phyloP scores from a whole-genome alignment of 257 asterid genomes.

The Nicotiana attenuata region DNA sequence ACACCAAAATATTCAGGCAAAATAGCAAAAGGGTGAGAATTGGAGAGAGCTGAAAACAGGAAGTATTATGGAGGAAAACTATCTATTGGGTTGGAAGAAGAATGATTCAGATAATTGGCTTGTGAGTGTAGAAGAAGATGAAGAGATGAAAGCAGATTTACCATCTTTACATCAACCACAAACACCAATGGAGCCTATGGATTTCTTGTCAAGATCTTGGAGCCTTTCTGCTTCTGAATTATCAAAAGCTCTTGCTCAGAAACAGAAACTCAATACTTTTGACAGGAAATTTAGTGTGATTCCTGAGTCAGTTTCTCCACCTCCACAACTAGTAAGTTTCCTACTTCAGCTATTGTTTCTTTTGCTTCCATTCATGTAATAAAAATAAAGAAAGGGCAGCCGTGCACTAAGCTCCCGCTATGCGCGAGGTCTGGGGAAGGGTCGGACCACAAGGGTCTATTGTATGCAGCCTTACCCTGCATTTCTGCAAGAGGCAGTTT shows the following conservation, averaged over 20 bases:
- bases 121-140: slow-evolving; percentile 30
- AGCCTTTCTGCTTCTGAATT: slow-evolving; percentile 69
- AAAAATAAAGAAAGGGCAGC: too few relatives aligned
- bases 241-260: slow-evolving; percentile 54
- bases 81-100: slow-evolving; percentile 31
- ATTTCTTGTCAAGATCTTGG: slow-evolving; percentile 86
- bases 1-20: neutral
- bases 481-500: too few relatives aligned
- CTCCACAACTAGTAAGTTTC: slow-evolving; percentile 37
- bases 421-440: too few relatives aligned
- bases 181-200: slow-evolving; percentile 82
- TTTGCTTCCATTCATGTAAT: neutral
- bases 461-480: too few relatives aligned
- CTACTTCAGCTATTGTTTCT: neutral
- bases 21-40: neutral
- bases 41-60: neutral
- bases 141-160: slow-evolving; percentile 27
- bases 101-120: slow-evolving; percentile 38
- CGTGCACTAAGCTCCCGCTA: too few relatives aligned
- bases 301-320: slow-evolving; percentile 27
- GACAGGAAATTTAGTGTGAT: slow-evolving; percentile 30
- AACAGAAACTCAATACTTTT: slow-evolving; percentile 34
- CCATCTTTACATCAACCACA: slow-evolving; percentile 70
- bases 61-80: slow-evolving; percentile 30
- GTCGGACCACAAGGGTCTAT: too few relatives aligned